Evolutionary conservation across 768 basidiomycete species (phyloP), one percentile per base, ranked within the genome.

Genomic region (Kwoniella bestiolae): DNA sequence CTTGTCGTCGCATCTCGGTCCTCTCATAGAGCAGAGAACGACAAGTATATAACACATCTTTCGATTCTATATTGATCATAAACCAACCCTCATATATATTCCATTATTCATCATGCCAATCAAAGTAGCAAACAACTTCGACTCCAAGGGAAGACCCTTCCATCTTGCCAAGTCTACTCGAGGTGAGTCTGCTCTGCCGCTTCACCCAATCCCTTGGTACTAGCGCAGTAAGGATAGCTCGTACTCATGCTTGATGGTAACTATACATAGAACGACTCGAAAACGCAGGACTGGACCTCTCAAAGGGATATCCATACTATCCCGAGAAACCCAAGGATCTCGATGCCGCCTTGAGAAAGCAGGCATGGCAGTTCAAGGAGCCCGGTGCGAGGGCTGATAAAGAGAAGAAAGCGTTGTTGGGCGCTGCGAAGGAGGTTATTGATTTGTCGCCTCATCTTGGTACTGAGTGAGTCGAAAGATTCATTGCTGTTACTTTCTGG

Each of bases 361-460:
- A 60, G 9, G 65, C 21, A 34, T 66, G 65, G 65, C 38, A 46
- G 14, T 60, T 60, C 38, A 84, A 82, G n/a, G 89, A 91, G 51
- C 86, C 88, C 38, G 90, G 85, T 7, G 78, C 84, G 18, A 82
- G 81, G 56, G 90, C 90, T 2, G 89, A 91, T 71, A 86, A 86
- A 0, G 82, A 84, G 65, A 91, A 91, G 82, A 85, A 85, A 71
- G 84, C 79, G 56, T 82, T 91, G 14, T 80, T 91, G 35, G 73
- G 83, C 56, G 89, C 87, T n/a, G 90, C 87, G 6, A 82, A 82
- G 59, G 90, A 87, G 75, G 86, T 91, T 60, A 85, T 84, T 67
- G 84, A 90, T 70, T 81, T 90, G 53, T 90, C 90, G 0, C 89
- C 89, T 2, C 82, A 84, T 34, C 87, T 91, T 69, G 90, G 68